These are phyloP conservation scores for Letharia lupina DNA, from an alignment of 495 filamentous ascomycete genomes.

Conservation along the genomic window DNA sequence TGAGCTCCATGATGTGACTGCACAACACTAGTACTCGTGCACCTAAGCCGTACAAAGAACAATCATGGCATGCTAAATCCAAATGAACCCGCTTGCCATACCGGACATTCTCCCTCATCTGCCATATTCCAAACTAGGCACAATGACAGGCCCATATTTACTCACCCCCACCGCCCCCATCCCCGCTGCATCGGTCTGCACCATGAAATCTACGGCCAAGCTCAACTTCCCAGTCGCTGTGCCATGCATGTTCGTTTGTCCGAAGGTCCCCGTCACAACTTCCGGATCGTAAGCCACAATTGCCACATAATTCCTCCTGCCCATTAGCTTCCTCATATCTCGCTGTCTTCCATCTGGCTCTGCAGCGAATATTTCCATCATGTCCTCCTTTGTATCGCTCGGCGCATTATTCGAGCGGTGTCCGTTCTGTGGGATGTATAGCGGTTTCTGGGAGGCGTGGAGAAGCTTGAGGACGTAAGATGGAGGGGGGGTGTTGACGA, in stretches of 20 bases:
- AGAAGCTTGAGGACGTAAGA: conserved; percentile 85
- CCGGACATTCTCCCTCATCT: conserved; percentile 26
- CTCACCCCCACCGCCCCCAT: conserved; percentile 60
- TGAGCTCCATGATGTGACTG: not conserved
- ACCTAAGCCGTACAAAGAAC: not conserved
- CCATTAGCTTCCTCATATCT: conserved; percentile 87
- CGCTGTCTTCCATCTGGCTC: conserved; percentile 73
- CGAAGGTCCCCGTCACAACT: conserved; percentile 48
- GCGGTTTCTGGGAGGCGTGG: conserved; percentile 72
- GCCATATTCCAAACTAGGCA: conserved; percentile 87
- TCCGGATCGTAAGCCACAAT: conserved; percentile 91
- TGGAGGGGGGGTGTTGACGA: conserved; percentile 74
- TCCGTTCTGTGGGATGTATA: conserved; percentile 88
- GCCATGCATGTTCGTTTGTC: conserved; percentile 35
- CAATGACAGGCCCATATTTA: conserved; percentile 95
- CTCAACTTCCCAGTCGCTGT: conserved; percentile 61
- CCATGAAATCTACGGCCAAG: conserved; percentile 92
- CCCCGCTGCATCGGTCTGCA: conserved; percentile 68
- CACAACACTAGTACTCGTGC: not conserved
- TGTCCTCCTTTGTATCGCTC: conserved; percentile 92
- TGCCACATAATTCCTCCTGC: conserved; percentile 84
- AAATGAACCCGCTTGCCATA: not conserved
- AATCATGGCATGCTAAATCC: conserved; percentile 9
- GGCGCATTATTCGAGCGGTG: conserved; percentile 60
- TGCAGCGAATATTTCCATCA: conserved; percentile 97